Evolutionary conservation across 2,329 filamentous ascomycete genomes (phyloP).

Genomic region (Penicillium griseofulvum): DNA sequence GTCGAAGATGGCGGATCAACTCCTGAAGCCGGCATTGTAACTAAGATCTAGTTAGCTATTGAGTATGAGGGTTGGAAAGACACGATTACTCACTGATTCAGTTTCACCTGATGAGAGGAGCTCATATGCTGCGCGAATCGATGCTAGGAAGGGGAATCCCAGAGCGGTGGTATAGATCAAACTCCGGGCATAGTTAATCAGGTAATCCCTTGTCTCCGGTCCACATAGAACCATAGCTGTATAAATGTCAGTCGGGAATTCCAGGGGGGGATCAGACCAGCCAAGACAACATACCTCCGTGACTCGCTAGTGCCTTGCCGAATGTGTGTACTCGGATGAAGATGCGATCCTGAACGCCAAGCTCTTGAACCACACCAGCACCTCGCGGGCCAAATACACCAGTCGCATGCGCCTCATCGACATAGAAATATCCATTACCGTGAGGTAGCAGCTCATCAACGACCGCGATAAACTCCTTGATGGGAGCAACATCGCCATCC

Average conservation of each 20-base stretch:
- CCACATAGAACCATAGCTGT: constrained; percentile 63
- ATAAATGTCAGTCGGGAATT: background rate
- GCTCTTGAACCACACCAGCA: constrained; percentile 48
- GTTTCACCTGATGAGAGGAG: constrained; percentile 55
- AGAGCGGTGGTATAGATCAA: constrained; percentile 73
- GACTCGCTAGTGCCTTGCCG: constrained; percentile 57
- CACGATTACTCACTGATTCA: constrained; percentile 37
- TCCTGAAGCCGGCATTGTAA: constrained; percentile 48
- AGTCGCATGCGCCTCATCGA: constrained; percentile 58
- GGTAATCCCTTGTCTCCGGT: constrained; percentile 57
- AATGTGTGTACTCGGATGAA: constrained; percentile 53
- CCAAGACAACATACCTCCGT: constrained; percentile 58
- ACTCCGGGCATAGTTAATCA: constrained; percentile 73
- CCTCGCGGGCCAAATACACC: constrained; percentile 53
- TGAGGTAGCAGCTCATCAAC: constrained; percentile 56
- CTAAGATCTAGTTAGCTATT: constrained; percentile 17
- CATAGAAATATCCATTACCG: constrained; percentile 56
- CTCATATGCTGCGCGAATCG: constrained; percentile 58
- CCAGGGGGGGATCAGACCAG: background rate
- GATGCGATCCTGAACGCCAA: constrained; percentile 52
- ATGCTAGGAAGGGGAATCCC: constrained; percentile 59
- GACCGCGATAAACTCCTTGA: constrained; percentile 58
- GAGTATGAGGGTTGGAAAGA: background rate
- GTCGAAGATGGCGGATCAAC: constrained; percentile 49
- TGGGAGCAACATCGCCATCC: constrained; percentile 71